Percentiles rank a stretch among this genome's conserved stretches.
phyloP scores from a whole-genome alignment of 169 alveolate genomes.

The Cryptosporidium muris region DNA sequence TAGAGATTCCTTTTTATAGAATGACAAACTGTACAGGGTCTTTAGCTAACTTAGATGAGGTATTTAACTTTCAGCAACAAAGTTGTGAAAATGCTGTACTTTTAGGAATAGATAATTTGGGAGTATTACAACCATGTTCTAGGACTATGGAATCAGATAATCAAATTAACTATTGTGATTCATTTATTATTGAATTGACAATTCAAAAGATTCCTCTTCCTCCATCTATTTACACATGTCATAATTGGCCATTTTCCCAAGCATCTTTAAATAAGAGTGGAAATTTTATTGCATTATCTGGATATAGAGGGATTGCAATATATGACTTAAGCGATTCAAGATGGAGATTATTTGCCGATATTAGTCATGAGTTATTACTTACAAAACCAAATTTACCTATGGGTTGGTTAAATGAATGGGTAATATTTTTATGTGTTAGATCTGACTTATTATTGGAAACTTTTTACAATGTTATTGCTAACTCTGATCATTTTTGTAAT shows the following conservation, averaged over 20 bases:
- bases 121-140: conserved; percentile 17
- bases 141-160: conserved; percentile 38
- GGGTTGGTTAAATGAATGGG: conserved; percentile 76
- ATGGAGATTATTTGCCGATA: conserved; percentile 74
- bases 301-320: conserved; percentile 75
- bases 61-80: neutral
- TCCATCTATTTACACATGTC: conserved; percentile 73
- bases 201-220: conserved; percentile 72
- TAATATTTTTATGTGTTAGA: conserved; percentile 70
- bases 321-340: conserved; percentile 72
- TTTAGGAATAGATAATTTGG: conserved; percentile 51
- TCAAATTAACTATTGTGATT: neutral
- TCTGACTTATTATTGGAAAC: conserved; percentile 33
- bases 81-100: conserved; percentile 34
- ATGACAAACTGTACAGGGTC: conserved; percentile 8
- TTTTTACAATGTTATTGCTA: conserved; percentile 25
- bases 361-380: conserved; percentile 72
- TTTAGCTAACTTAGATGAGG: neutral
- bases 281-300: conserved; percentile 66
- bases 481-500: conserved; percentile 23
- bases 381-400: conserved; percentile 74
- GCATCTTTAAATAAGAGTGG: conserved; percentile 72
- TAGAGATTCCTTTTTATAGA: conserved; percentile 52
- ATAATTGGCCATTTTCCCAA: conserved; percentile 76
- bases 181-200: neutral